phyloP scores from a whole-genome alignment of 192 early-diverging fungal species.

The Funneliformis mosseae region DNA sequence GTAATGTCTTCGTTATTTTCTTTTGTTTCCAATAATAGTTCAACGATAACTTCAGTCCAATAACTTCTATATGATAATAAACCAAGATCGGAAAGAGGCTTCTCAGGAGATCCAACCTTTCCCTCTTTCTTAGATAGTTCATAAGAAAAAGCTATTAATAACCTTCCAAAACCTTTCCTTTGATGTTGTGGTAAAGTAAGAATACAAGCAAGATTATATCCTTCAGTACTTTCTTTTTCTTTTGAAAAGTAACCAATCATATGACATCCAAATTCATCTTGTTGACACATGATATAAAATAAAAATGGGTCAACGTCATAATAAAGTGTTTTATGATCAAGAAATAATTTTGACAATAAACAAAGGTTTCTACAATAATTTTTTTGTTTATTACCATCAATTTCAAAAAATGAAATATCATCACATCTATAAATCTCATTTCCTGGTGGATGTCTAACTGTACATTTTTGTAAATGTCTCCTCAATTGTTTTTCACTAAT shows the following conservation, averaged over 20 bases:
- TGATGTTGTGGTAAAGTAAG: constrained; percentile 97
- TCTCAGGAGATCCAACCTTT: constrained; percentile 94
- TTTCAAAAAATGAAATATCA: constrained; percentile 94
- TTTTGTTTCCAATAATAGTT: constrained; percentile 66
- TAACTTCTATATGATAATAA: constrained; percentile 93
- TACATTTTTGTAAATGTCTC: constrained; percentile 86
- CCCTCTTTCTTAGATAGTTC: constrained; percentile 94
- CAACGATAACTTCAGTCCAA: constrained; percentile 91
- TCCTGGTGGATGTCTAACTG: constrained; percentile 93
- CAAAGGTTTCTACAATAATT: constrained; percentile 95
- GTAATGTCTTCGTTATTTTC: constrained; percentile 72
- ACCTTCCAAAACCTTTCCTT: constrained; percentile 91
- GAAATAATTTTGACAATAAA: constrained; percentile 92
- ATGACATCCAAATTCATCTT: constrained; percentile 85
- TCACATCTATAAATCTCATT: constrained; percentile 98
- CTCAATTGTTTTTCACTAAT: constrained; percentile 72
- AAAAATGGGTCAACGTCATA: constrained; percentile 99
- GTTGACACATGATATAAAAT: constrained; percentile 93
- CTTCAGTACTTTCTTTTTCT: constrained; percentile 95
- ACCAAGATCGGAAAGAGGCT: constrained; percentile 96
- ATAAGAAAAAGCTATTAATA: constrained; percentile 97
- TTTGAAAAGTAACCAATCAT: constrained; percentile 99
- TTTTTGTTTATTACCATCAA: constrained; percentile 94
- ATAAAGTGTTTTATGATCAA: constrained; percentile 99
- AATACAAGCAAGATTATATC: constrained; percentile 99